Evolutionary conservation across 2,329 filamentous ascomycete genomes (phyloP).

Genomic region (Orbilia brochopaga): DNA sequence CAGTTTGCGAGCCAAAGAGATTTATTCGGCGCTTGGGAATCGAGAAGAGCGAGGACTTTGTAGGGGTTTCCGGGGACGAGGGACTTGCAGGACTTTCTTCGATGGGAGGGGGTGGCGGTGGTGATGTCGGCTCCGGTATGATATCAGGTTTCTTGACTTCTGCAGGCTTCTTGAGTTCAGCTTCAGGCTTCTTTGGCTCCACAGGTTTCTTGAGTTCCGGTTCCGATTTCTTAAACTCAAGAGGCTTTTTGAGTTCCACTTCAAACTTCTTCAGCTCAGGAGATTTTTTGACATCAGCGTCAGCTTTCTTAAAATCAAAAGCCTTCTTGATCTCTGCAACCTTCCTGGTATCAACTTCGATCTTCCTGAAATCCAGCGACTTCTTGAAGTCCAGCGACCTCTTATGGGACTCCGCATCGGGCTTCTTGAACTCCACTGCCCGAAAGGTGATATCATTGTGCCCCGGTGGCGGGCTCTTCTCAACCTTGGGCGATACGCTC

Average conservation of each 20-base stretch:
- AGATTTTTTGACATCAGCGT: background rate
- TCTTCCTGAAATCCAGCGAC: no score
- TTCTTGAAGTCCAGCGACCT: background rate
- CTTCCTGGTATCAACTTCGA: background rate
- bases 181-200: background rate
- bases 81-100: slow-evolving; percentile 18
- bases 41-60: slow-evolving; percentile 33
- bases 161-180: slow-evolving; percentile 4
- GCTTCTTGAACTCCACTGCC: slow-evolving; percentile 31
- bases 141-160: background rate
- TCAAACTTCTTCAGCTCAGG: background rate
- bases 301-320: background rate
- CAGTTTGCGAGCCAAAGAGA: slow-evolving; percentile 52
- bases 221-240: background rate
- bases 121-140: background rate
- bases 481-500: slow-evolving; percentile 13
- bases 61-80: slow-evolving; percentile 35
- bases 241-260: background rate
- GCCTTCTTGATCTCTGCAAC: background rate
- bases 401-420: background rate
- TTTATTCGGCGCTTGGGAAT: slow-evolving; percentile 54
- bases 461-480: slow-evolving; percentile 6
- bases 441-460: slow-evolving; percentile 46
- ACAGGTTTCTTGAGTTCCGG: background rate
- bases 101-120: background rate